Conservation (phyloP, 192 early-diverging fungal genomes). For the Backusella luteola region DNA sequence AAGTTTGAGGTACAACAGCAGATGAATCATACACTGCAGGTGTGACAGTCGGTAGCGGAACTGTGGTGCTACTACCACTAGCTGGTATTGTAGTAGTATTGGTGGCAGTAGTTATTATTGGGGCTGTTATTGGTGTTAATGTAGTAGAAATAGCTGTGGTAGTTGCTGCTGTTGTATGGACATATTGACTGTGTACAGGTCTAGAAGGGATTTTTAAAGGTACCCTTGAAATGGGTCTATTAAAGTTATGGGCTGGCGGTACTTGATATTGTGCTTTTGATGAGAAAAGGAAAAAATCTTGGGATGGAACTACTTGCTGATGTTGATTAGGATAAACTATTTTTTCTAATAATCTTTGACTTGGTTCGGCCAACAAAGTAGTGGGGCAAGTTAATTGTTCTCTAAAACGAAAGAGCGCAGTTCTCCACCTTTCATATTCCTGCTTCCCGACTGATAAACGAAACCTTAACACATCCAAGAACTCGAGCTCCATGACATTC, state of each 20-base stretch:
- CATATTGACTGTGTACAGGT: slow-evolving; percentile 3
- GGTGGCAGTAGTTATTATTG: not conserved
- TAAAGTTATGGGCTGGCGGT: slow-evolving; percentile 3
- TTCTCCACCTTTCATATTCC: slow-evolving; percentile 71
- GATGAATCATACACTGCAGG: slow-evolving; percentile 5
- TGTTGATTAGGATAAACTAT: slow-evolving; percentile 7
- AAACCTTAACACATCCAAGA: slow-evolving; percentile 73
- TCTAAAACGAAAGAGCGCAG: slow-evolving; percentile 41
- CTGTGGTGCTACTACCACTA: not conserved
- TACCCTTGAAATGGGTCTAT: slow-evolving; percentile 12
- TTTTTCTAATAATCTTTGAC: slow-evolving; percentile 20
- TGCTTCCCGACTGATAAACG: slow-evolving; percentile 63
- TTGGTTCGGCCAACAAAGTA: slow-evolving; percentile 11
- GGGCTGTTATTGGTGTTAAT: too few species aligned
- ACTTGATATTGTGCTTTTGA: slow-evolving; percentile 9
- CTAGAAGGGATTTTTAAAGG: slow-evolving; percentile 11
- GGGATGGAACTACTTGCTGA: not conserved
- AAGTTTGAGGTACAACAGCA: not conserved
- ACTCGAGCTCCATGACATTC: slow-evolving; percentile 82
- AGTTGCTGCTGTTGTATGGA: not conserved
- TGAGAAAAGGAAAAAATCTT: slow-evolving; percentile 4
- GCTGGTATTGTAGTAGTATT: not conserved
- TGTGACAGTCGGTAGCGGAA: not conserved
- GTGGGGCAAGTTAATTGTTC: slow-evolving; percentile 20
- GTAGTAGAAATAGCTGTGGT: not conserved